phyloP scores from a whole-genome alignment of 768 basidiomycete genomes.

The Kwoniella heveanensis region DNA sequence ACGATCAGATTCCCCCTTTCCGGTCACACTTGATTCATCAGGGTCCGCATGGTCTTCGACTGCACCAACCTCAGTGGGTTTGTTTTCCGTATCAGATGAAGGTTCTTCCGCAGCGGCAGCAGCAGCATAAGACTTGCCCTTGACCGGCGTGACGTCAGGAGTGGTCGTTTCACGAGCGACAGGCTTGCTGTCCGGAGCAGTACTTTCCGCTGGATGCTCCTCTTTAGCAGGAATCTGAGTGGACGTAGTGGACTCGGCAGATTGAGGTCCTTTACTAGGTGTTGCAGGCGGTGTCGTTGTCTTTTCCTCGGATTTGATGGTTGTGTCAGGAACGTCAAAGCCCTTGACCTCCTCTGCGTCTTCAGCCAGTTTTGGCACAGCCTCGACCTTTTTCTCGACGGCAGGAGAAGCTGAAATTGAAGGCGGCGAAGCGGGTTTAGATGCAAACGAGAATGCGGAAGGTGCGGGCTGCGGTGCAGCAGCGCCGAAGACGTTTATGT shows the following conservation, averaged over 20 bases:
- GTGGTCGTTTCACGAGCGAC: neutral
- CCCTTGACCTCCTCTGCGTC: conserved; percentile 13
- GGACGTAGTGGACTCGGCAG: neutral
- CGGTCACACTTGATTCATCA: conserved; percentile 1
- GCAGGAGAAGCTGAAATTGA: neutral
- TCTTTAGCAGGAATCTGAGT: neutral
- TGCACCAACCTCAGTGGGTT: neutral
- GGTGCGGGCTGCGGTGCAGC: neutral
- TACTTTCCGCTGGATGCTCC: neutral
- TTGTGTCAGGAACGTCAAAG: conserved; percentile 8
- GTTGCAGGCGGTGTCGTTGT: conserved; percentile 8
- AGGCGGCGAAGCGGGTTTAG: neutral
- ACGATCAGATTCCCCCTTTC: conserved; percentile 2
- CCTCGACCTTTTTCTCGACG: neutral
- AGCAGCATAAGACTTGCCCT: neutral
- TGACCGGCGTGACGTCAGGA: conserved; percentile 1
- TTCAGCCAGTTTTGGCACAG: neutral
- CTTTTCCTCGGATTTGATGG: conserved; percentile 5
- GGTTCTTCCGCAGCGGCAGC: neutral
- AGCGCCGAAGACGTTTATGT: conserved; percentile 8
- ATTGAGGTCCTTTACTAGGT: neutral
- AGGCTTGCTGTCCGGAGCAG: neutral
- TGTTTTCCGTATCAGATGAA: neutral
- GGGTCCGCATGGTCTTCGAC: conserved; percentile 23
- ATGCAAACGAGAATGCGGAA: conserved; percentile 8